phyloP scores from a whole-genome alignment of 2,329 filamentous ascomycete species.

The Paraconiothyrium sp. region DNA sequence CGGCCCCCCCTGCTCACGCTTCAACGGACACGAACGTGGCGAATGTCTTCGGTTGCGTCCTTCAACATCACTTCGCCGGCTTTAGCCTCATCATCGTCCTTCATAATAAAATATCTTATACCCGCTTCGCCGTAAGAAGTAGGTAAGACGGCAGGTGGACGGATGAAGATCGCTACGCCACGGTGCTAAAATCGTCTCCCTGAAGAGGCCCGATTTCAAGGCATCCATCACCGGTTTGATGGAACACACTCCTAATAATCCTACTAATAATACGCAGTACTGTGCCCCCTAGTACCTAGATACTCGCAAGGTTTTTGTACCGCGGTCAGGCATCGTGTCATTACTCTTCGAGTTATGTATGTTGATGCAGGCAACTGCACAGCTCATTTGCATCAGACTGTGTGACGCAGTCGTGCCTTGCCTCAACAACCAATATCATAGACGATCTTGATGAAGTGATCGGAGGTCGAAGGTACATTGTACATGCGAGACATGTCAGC shows the following conservation, averaged over 20 bases:
- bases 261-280: conserved; percentile 18
- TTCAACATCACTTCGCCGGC: conserved; percentile 21
- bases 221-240: conserved; percentile 37
- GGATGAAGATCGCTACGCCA: conserved; percentile 23
- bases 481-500: conserved; percentile 33
- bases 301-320: conserved; percentile 23
- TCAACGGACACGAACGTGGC: conserved; percentile 25
- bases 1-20: conserved; percentile 23
- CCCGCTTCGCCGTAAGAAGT: conserved; percentile 25
- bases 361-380: conserved; percentile 34
- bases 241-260: conserved; percentile 23
- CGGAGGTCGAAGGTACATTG: conserved; percentile 17
- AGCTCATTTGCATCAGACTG: conserved; percentile 33
- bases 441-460: conserved; percentile 6
- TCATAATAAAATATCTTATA: not conserved
- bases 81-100: conserved; percentile 36
- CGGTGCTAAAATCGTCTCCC: conserved; percentile 21
- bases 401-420: conserved; percentile 26
- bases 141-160: conserved; percentile 24
- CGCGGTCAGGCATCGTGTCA: conserved; percentile 34
- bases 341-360: conserved; percentile 28
- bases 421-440: conserved; percentile 6
- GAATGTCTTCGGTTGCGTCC: conserved; percentile 20
- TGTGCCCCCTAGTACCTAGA: conserved; percentile 31
- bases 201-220: conserved; percentile 34